phyloP scores from a whole-genome alignment of 257 asterid genomes.

The Nicotiana undulata region DNA sequence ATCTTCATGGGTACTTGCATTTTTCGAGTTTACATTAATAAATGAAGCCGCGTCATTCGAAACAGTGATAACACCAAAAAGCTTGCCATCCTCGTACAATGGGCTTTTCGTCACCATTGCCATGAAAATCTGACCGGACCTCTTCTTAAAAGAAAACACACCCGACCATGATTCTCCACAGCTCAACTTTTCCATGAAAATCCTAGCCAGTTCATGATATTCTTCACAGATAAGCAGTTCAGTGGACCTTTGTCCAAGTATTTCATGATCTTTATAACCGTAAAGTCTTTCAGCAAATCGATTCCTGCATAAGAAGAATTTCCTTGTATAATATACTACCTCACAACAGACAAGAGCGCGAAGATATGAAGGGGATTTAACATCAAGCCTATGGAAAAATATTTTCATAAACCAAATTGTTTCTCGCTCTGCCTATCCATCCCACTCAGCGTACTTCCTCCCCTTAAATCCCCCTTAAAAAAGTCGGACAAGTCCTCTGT shows the following conservation, averaged over 20 bases:
- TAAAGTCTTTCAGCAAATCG: constrained; percentile 64
- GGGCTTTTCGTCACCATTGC: constrained; percentile 66
- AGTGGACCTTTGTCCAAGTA: constrained; percentile 34
- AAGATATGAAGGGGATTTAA: background rate
- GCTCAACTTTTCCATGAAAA: constrained; percentile 35
- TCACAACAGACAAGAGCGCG: background rate
- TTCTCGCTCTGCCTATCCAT: background rate
- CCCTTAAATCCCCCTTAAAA: background rate
- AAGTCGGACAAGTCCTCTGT: background rate
- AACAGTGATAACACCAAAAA: constrained; percentile 54
- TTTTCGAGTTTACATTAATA: constrained; percentile 18
- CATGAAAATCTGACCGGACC: constrained; percentile 48
- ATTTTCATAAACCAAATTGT: background rate
- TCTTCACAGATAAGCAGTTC: constrained; percentile 47
- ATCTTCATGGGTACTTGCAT: constrained; percentile 9
- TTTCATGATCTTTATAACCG: constrained; percentile 62
- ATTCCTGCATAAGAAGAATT: constrained; percentile 41
- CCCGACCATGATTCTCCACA: constrained; percentile 63
- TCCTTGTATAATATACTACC: background rate
- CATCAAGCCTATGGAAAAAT: background rate
- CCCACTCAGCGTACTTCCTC: background rate
- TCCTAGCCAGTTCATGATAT: constrained; percentile 24
- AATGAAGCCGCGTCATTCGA: constrained; percentile 63
- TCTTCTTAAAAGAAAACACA: constrained; percentile 54
- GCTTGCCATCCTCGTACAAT: constrained; percentile 60